These are phyloP conservation scores for Dujonia santamariae DNA, from an alignment of 1,139 yeast species.

Conservation along the genomic window DNA sequence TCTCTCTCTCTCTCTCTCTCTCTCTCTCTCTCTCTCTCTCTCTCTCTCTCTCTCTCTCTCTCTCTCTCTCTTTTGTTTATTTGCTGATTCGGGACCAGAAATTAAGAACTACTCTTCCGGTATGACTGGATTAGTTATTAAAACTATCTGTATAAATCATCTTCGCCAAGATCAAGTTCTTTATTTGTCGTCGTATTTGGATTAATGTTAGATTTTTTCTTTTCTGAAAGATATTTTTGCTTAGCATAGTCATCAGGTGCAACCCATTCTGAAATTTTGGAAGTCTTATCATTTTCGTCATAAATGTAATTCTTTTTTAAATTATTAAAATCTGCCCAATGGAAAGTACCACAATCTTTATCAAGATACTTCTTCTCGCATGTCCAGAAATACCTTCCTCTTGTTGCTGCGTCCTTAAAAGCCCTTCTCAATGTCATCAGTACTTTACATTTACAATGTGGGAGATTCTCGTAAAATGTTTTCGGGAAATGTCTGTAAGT, in stretches of 20 bases:
- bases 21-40: too few species aligned
- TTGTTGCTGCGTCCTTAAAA: conserved; percentile 34
- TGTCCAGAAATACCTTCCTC: conserved; percentile 55
- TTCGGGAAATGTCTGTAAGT: conserved; percentile 58
- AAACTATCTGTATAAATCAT: background rate
- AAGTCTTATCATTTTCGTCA: conserved; percentile 11
- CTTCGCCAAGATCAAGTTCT: background rate
- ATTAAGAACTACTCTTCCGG: too few species aligned
- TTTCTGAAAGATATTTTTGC: conserved; percentile 1
- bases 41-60: too few species aligned
- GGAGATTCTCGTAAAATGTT: conserved; percentile 31
- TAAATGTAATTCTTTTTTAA: conserved; percentile 23
- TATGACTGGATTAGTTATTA: background rate
- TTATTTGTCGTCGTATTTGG: background rate
- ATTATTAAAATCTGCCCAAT: conserved; percentile 44
- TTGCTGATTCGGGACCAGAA: too few species aligned
- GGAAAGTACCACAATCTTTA: conserved; percentile 44
- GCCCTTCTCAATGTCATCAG: conserved; percentile 49
- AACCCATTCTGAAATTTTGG: conserved; percentile 27
- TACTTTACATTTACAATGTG: conserved; percentile 48
- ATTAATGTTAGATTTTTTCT: background rate
- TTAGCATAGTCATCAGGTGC: conserved; percentile 25
- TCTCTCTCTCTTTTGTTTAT: too few species aligned
- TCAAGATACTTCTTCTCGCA: conserved; percentile 41
- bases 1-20: too few species aligned